These are phyloP conservation scores for Candida chauliodis DNA, from an alignment of 805 yeast species.

Conservation along the genomic window DNA sequence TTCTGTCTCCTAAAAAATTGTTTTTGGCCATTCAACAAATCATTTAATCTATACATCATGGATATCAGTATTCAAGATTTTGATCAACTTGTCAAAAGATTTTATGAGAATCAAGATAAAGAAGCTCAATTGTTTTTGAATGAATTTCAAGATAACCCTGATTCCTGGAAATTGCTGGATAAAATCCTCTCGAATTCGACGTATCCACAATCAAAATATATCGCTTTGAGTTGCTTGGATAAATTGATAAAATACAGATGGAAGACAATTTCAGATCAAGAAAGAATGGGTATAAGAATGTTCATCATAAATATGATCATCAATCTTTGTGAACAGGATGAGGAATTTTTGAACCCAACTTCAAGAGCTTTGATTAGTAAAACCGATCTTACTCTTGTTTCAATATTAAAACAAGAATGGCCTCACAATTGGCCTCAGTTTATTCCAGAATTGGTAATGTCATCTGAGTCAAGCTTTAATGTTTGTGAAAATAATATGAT, in stretches of 20 bases:
- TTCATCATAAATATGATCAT: conserved; percentile 93
- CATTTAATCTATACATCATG: neutral
- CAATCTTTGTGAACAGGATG: conserved; percentile 81
- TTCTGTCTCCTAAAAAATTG: conserved; percentile 3
- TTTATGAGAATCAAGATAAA: conserved; percentile 68
- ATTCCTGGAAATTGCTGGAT: conserved; percentile 94
- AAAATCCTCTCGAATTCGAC: conserved; percentile 74
- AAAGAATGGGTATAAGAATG: conserved; percentile 88
- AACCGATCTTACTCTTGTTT: conserved; percentile 90
- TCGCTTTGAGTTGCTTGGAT: conserved; percentile 87
- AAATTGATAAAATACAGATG: conserved; percentile 87
- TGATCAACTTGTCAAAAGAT: conserved; percentile 81
- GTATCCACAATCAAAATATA: conserved; percentile 85
- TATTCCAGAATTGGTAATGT: conserved; percentile 85
- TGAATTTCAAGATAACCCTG: conserved; percentile 88
- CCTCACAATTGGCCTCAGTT: conserved; percentile 98
- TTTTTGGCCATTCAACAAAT: neutral
- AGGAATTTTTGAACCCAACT: conserved; percentile 47
- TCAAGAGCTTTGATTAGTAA: conserved; percentile 86
- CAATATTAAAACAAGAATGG: conserved; percentile 97
- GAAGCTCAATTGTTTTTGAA: conserved; percentile 70
- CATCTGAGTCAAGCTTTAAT: conserved; percentile 80
- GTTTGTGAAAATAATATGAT: conserved; percentile 98
- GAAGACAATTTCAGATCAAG: conserved; percentile 87
- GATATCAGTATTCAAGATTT: conserved; percentile 38